Evolutionary conservation across 257 asterid species (phyloP), one percentile per base, ranked within the genome.

Genomic region (Ophiorrhiza pumila): DNA sequence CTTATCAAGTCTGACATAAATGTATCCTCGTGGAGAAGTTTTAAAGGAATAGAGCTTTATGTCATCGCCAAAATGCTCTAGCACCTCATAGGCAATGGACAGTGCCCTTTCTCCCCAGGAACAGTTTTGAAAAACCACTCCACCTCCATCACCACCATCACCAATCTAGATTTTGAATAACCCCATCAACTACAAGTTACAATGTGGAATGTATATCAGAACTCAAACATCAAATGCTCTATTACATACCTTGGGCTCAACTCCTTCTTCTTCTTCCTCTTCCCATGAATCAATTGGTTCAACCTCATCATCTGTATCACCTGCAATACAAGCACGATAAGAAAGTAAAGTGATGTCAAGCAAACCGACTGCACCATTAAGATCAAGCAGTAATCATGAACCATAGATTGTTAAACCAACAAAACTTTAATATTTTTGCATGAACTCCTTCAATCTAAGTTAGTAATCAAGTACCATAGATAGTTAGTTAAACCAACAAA

Each of bases 121-220:
- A 77, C 99, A 94, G 73, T 77, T 84, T 41, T 80, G 80, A 43
- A 94, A 79, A 65, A 84, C 93, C 7, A 94, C 80, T 56, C 99
- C 99, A 53, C 99, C 99, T 5, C 99, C 99, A 60, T 88, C 95
- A 23, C 97, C 97, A 15, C 99, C 99, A 82, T 94, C 99, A 8
- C 95, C 96, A 68, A 91, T 76, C 96, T 94, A 71, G 71, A 78
- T 7, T 66, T 76, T 70, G 62, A 69, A 35, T 59, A 53, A 68
- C 0, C 31, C 65, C 58, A 71, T 65, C 53, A 74, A 34, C 46
- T 52, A 14, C 42, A 37, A 7, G 25, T 42, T 2, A 50, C 63
- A 23, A 20, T 15, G 49, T 5, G 41, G 22, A 27, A 49, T 1
- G 29, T 42, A 0, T 65, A 74, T 39, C 35, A 56, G 31, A 79